Evolutionary conservation across 1,284 basidiomycete genomes (phyloP), one percentile per base, ranked within the genome.

Genomic region (Vanrija sp.): DNA sequence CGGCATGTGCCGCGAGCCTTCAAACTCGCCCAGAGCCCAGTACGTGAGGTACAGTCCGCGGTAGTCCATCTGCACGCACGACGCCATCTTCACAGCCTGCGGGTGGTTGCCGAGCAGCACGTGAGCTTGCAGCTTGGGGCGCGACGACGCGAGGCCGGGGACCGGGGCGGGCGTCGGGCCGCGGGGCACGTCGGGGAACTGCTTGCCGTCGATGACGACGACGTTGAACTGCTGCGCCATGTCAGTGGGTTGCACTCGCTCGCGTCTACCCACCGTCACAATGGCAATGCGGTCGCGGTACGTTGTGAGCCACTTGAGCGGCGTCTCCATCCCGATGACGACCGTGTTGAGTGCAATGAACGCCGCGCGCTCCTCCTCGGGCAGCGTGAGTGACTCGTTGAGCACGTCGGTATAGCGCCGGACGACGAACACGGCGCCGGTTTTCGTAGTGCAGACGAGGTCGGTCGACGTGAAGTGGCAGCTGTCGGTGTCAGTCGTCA

Each of bases 381-480:
- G 22, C 16, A 60, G 41, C 3, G 49, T 31, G 19, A 27, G 27
- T 2, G 43, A 37, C 10, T 18, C 24, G 5, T 36, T 10, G 9
- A 73, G 52, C 2, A 66, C 61, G 3, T 49, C 20, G 5, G 39
- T 22, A 43, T 74, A 74, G 47, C 69, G 49, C 12, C 65, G 57
- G 0, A 71, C 49, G 19, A 71, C 53, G 27, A 68, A 53, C 9
- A 71, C 31, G 2, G 56, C 47, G 3, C 66, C 67, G 0, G 52
- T 24, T 9, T 36, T 36, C 3, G 63, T 54, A 4, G 64, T 60
- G 43, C 63, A 68, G 22, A 71, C 53, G 7, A 74, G 43, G 43
- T 74, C 65, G 0, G 37, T 53, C 3, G 57, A 41, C 6, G 69
- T 71, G 45, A 58, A 71, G 41, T 74, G 72, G 27, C 63, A 64